A percentile compares a stretch with the other conserved stretches of the same genome.
Evolutionary conservation across 176 grass and related monocot species (phyloP).

Genomic region (Rhynchospora breviuscula): DNA sequence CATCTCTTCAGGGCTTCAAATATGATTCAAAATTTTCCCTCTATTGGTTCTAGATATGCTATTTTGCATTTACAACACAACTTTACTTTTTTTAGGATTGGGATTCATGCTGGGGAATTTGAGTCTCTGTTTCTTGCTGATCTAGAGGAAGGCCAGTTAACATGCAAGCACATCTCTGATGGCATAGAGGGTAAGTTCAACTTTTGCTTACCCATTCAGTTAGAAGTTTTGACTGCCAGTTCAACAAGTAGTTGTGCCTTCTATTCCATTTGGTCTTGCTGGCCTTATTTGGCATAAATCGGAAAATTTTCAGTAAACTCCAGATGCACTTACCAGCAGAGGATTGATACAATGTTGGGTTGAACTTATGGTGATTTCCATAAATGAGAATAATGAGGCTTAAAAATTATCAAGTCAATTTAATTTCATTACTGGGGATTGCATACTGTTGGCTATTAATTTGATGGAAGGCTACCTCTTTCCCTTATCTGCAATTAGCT

Average conservation of each 20-base stretch:
- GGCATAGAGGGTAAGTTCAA: constrained; percentile 63
- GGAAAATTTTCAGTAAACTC: neutral
- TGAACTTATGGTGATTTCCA: neutral
- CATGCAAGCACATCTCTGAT: constrained; percentile 42
- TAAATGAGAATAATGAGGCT: neutral
- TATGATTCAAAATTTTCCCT: neutral
- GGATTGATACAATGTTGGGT: neutral
- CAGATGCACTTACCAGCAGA: neutral
- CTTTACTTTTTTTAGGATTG: constrained; percentile 44
- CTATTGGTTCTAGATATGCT: neutral
- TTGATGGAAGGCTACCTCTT: neutral
- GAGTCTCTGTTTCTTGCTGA: constrained; percentile 74
- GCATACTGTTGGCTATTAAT: constrained; percentile 16
- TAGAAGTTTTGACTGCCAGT: neutral
- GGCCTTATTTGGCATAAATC: neutral
- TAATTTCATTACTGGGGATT: neutral
- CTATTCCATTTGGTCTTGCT: neutral
- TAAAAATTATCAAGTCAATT: neutral
- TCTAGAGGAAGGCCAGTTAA: constrained; percentile 54
- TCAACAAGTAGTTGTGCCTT: neutral
- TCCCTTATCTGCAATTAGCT: constrained; percentile 2
- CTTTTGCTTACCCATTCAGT: constrained; percentile 16
- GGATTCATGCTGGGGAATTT: constrained; percentile 54
- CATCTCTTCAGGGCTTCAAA: neutral
- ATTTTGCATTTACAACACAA: neutral